phyloP scores from a whole-genome alignment of 2,329 filamentous ascomycete species.

The Gyromitra esculenta region DNA sequence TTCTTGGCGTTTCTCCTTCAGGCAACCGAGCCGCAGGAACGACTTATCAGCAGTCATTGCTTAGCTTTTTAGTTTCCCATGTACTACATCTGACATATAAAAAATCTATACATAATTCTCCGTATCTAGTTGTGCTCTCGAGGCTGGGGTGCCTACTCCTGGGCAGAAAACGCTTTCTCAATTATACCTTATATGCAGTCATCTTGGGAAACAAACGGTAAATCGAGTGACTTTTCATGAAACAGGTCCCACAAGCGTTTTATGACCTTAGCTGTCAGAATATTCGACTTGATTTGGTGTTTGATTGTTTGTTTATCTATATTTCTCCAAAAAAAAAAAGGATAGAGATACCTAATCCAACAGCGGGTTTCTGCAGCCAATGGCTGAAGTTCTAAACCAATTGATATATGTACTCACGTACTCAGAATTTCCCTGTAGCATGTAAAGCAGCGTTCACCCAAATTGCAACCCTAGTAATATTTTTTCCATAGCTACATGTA shows the following conservation, averaged over 20 bases:
- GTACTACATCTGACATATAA: background rate
- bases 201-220: background rate
- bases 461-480: background rate
- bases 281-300: too few species aligned
- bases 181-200: too few species aligned
- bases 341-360: background rate
- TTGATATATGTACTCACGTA: too few species aligned
- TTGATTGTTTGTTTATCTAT: too few species aligned
- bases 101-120: background rate
- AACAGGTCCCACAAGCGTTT: background rate
- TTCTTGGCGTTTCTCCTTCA: slow-evolving; percentile 11
- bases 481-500: background rate
- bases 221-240: slow-evolving; percentile 7
- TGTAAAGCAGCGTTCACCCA: too few species aligned
- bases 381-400: background rate
- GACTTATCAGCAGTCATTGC: background rate
- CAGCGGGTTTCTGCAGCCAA: background rate
- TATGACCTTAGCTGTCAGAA: background rate
- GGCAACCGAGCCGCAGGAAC: background rate
- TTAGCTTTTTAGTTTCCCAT: too few species aligned
- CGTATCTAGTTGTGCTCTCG: background rate
- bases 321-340: too few species aligned
- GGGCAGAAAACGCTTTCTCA: background rate
- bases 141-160: background rate
- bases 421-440: too few species aligned